Evolutionary conservation across 768 basidiomycete genomes (phyloP), one percentile per base, ranked within the genome.

Genomic region (Amanita rubescens): DNA sequence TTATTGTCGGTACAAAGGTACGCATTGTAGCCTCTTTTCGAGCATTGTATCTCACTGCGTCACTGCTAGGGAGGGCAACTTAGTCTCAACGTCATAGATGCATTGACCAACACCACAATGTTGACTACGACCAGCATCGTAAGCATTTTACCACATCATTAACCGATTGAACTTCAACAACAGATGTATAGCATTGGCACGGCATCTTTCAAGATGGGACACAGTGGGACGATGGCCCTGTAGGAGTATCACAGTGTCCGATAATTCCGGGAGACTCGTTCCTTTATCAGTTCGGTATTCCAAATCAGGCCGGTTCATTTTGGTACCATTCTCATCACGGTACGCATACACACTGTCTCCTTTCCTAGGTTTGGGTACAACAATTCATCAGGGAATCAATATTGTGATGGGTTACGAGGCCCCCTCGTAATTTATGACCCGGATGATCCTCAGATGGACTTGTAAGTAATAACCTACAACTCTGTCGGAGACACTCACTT

Each of bases 161-260:
- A 3, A 8, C 7, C 22, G 3, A 17, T 35, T 39, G 3, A n/a
- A n/a, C n/a, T 4, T 38, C 5, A 25, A 22, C 9, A 10, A n/a
- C 49, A 33, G 15, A 12, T 53, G 19, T 33, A 35, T 45, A 64
- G 63, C 73, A 74, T 46, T 78, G 77, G 77, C 77, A 79, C 53
- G 77, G 77, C 7, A 32, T 79, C 7, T 74, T 71, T 54, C 77
- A 78, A 57, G 54, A 66, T 15, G 63, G 64, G 10, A 65, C 69
- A 12, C 51, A 37, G 17, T 69, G 63, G 62, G 65, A 60, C 17
- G 67, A 77, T 54, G 76, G 76, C 67, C 52, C 65, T 8, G 59
- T 66, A 3, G 55, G 63, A 42, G 63, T 75, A 3, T 69, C 68
- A 2, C 75, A 77, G 53, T 77, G 75, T 56, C 75, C 75, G 1